phyloP scores from a whole-genome alignment of 257 asterid species.

The Rauvolfia tetraphylla region DNA sequence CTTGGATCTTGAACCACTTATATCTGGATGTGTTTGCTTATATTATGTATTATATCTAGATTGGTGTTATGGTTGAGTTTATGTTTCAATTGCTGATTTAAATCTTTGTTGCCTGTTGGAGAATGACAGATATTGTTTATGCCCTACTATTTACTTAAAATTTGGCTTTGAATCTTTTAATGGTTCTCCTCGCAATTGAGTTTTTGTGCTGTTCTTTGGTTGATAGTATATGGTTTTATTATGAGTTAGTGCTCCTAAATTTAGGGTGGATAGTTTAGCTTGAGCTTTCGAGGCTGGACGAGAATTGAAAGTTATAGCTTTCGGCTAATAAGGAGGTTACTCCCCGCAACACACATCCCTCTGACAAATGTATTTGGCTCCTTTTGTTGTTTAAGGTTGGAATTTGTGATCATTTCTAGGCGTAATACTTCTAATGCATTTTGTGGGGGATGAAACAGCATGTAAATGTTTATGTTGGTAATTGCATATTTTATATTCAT shows the following conservation, averaged over 20 bases:
- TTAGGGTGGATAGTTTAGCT: background rate
- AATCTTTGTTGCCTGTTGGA: background rate
- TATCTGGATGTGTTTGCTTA: no score
- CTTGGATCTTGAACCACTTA: conserved; percentile 14
- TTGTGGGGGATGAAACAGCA: background rate
- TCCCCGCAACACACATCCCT: background rate
- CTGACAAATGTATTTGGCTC: background rate
- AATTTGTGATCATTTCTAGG: background rate
- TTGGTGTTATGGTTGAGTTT: background rate
- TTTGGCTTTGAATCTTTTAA: background rate
- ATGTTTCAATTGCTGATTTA: background rate
- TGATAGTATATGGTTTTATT: background rate
- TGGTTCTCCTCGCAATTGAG: background rate
- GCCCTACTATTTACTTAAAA: background rate
- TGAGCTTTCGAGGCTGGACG: background rate
- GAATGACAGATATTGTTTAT: background rate
- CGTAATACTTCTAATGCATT: background rate
- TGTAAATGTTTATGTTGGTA: background rate
- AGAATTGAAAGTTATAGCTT: background rate
- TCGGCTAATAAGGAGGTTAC: background rate
- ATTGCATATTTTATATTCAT: background rate
- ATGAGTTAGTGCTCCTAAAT: background rate
- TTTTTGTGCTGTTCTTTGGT: background rate
- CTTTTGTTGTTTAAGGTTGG: background rate
- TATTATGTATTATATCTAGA: background rate